Percentiles rank a stretch among this genome's conserved stretches.
phyloP scores from a whole-genome alignment of 2,329 filamentous ascomycete genomes.

The Chaetoscypha palmicola region DNA sequence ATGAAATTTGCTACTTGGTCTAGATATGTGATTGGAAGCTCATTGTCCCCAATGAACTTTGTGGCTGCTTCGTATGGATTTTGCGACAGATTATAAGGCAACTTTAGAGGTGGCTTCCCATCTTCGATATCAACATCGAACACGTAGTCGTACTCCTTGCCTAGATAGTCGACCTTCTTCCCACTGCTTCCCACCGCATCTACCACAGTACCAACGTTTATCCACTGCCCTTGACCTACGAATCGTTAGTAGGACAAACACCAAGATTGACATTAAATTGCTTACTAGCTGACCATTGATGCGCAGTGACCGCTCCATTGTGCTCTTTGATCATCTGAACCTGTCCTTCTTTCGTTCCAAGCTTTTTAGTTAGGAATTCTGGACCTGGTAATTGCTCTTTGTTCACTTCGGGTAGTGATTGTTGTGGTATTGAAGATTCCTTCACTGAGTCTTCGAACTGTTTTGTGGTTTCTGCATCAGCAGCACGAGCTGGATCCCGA shows the following conservation, averaged over 20 bases:
- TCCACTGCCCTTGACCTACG: slow-evolving; percentile 62
- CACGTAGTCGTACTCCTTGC: slow-evolving; percentile 90
- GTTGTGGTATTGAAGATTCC: slow-evolving; percentile 77
- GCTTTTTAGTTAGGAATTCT: slow-evolving; percentile 73
- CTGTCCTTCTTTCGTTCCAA: slow-evolving; percentile 93
- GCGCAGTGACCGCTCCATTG: slow-evolving; percentile 76
- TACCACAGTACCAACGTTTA: slow-evolving; percentile 89
- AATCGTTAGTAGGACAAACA: slow-evolving; percentile 5
- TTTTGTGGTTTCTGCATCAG: slow-evolving; percentile 58
- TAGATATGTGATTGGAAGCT: slow-evolving; percentile 78
- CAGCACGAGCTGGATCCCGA: slow-evolving; percentile 60
- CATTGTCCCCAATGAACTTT: slow-evolving; percentile 84
- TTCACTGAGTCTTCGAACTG: slow-evolving; percentile 79
- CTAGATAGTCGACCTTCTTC: slow-evolving; percentile 65
- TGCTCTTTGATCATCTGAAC: slow-evolving; percentile 83
- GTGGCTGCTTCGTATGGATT: slow-evolving; percentile 89
- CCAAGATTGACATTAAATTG: neutral
- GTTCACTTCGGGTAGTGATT: slow-evolving; percentile 77
- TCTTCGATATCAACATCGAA: slow-evolving; percentile 97
- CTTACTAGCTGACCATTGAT: slow-evolving; percentile 65
- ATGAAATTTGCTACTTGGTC: slow-evolving; percentile 94
- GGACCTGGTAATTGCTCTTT: slow-evolving; percentile 87
- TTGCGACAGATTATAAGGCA: slow-evolving; percentile 89
- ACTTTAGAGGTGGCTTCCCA: slow-evolving; percentile 82
- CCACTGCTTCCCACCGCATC: slow-evolving; percentile 79